Evolutionary conservation across 352 stramenopile genomes (phyloP).

Genomic region (Phytophthora ramorum): DNA sequence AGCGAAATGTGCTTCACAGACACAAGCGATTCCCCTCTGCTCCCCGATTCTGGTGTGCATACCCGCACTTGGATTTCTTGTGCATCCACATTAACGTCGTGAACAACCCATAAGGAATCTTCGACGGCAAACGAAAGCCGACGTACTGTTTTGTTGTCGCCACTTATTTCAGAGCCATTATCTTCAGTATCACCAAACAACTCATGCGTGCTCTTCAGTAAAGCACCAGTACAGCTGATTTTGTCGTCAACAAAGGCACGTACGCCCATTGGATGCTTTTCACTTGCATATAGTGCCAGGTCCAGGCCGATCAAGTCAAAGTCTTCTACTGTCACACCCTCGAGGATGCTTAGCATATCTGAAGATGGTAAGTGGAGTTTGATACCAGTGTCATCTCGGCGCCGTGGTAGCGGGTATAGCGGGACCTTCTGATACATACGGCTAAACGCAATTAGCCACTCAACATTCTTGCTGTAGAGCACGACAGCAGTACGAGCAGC

Average conservation of each 20-base stretch:
- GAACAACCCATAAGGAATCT: slow-evolving; percentile 45
- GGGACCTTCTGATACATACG: slow-evolving; percentile 53
- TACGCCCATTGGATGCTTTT: slow-evolving; percentile 68
- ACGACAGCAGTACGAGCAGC: slow-evolving; percentile 64
- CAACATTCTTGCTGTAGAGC: slow-evolving; percentile 78
- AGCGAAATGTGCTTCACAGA: slow-evolving; percentile 60
- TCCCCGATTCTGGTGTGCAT: slow-evolving; percentile 69
- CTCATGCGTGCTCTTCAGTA: slow-evolving; percentile 40
- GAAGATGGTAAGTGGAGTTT: slow-evolving; percentile 6
- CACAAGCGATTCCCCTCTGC: slow-evolving; percentile 69
- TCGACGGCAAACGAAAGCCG: slow-evolving; percentile 34
- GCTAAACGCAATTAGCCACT: slow-evolving; percentile 75
- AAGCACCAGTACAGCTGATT: slow-evolving; percentile 51
- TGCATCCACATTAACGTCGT: slow-evolving; percentile 54
- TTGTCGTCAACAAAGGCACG: slow-evolving; percentile 76
- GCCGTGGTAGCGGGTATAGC: slow-evolving; percentile 34
- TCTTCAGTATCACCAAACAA: slow-evolving; percentile 22
- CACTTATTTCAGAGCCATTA: slow-evolving; percentile 2
- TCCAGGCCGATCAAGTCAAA: slow-evolving; percentile 74
- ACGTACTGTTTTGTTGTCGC: slow-evolving; percentile 14
- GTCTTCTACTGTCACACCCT: slow-evolving; percentile 56
- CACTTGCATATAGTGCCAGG: slow-evolving; percentile 72
- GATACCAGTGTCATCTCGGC: background rate
- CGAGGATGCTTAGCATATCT: slow-evolving; percentile 40
- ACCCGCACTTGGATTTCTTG: slow-evolving; percentile 70